Conservation (phyloP, 2,329 filamentous ascomycete species). For the Allantophomopsis lycopodina region DNA sequence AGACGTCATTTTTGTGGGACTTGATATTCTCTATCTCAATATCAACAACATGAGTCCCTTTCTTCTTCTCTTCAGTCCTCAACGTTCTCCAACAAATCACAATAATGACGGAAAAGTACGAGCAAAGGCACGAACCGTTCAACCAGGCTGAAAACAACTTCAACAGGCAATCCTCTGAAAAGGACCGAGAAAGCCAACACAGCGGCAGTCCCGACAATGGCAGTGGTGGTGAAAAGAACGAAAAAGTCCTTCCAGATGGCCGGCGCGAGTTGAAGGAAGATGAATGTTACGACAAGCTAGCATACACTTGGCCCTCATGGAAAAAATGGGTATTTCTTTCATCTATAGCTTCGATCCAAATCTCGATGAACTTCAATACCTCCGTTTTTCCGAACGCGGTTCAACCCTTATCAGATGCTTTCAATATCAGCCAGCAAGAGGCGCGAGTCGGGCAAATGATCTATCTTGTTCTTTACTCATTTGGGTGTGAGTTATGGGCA, state of each 20-base stretch:
- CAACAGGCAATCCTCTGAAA: background rate
- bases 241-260: conserved; percentile 3
- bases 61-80: too few relatives aligned
- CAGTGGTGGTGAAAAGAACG: background rate
- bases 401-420: conserved; percentile 50
- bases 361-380: conserved; percentile 71
- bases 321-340: conserved; percentile 63
- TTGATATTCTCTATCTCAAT: too few relatives aligned
- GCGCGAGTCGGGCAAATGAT: conserved; percentile 64
- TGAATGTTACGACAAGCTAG: conserved; percentile 53
- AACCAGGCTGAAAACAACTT: conserved; percentile 1
- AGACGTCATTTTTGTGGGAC: too few relatives aligned
- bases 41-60: too few relatives aligned
- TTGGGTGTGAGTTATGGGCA: conserved; percentile 80
- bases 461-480: conserved; percentile 69
- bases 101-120: background rate
- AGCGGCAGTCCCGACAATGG: too few relatives aligned
- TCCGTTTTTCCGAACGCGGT: conserved; percentile 60
- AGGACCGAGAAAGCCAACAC: too few relatives aligned
- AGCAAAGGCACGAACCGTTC: conserved; percentile 2
- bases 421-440: conserved; percentile 51
- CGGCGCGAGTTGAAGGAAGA: conserved; percentile 30
- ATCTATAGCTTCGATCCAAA: conserved; percentile 62
- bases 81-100: too few relatives aligned
- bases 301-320: conserved; percentile 41